Conservation (phyloP, 805 yeast species). For the Peterozyma xylosa region DNA sequence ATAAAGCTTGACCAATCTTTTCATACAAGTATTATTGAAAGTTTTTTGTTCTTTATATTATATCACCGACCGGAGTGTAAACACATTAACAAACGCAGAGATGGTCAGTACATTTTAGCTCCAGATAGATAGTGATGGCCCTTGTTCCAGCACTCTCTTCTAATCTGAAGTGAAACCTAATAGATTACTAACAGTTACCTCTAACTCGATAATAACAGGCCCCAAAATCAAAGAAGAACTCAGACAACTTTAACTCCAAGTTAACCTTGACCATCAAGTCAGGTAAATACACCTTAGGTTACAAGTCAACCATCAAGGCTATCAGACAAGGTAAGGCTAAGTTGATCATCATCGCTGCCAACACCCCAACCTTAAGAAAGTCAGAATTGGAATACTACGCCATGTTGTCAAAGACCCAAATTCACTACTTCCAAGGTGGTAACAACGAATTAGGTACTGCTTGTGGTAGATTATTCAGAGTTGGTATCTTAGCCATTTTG, state of each 20-base stretch:
- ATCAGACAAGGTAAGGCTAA: constrained; percentile 99
- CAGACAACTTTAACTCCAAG: constrained; percentile 96
- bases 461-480: constrained; percentile 99
- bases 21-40: too few species aligned
- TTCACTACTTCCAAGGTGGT: constrained; percentile 99
- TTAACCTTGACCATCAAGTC: constrained; percentile 97
- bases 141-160: not conserved
- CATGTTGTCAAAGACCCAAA: constrained; percentile 96
- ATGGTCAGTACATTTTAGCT: constrained; percentile 72
- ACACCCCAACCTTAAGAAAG: constrained; percentile 99
- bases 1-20: too few species aligned
- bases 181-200: constrained; percentile 17
- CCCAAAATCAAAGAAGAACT: constrained; percentile 85
- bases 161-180: not conserved
- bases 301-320: constrained; percentile 97
- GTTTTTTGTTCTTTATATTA: not conserved
- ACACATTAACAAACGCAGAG: constrained; percentile 69
- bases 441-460: constrained; percentile 99
- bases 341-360: constrained; percentile 95
- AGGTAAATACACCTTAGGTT: constrained; percentile 99
- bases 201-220: constrained; percentile 43
- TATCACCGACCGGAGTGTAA: constrained; percentile 86
- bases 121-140: not conserved
- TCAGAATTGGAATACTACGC: constrained; percentile 99
- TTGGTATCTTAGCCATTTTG: constrained; percentile 90